Conservation (phyloP, 768 basidiomycete genomes). For the Boletellus emodensis region DNA sequence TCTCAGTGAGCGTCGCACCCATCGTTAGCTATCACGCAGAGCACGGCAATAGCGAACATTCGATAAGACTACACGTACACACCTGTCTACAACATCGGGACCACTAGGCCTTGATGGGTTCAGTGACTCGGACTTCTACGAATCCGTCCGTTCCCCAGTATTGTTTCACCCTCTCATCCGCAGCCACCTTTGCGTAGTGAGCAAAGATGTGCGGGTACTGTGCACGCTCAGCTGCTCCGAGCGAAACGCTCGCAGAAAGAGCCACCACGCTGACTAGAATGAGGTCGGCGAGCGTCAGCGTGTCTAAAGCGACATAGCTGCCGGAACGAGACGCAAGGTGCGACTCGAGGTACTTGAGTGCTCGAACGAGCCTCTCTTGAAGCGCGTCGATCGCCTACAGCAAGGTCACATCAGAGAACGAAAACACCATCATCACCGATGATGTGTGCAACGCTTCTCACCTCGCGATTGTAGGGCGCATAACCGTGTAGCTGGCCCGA, state of each 20-base stretch:
- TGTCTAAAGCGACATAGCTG: slow-evolving; percentile 9
- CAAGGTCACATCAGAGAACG: neutral
- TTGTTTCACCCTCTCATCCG: slow-evolving; percentile 7
- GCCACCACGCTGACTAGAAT: slow-evolving; percentile 2
- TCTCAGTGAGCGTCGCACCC: too few relatives aligned
- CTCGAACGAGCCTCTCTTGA: slow-evolving; percentile 1
- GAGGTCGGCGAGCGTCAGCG: slow-evolving; percentile 19
- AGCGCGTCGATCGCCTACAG: slow-evolving; percentile 1
- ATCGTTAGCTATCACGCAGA: too few relatives aligned
- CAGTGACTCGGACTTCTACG: neutral
- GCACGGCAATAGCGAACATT: too few relatives aligned
- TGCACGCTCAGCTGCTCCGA: slow-evolving; percentile 13
- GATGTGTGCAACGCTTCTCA: neutral
- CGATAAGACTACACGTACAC: too few relatives aligned
- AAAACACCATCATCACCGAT: too few relatives aligned
- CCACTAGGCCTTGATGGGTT: neutral
- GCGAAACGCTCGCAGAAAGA: neutral
- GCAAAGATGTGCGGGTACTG: slow-evolving; percentile 12
- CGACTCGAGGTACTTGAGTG: slow-evolving; percentile 12
- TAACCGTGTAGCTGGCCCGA: neutral
- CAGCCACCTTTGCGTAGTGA: slow-evolving; percentile 13
- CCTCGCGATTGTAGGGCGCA: slow-evolving; percentile 9
- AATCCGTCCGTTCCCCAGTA: slow-evolving; percentile 10
- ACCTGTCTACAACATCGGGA: too few relatives aligned
- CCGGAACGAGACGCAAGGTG: slow-evolving; percentile 3